phyloP scores from a whole-genome alignment of 345 rosid genomes.

The Erucastrum elatum region DNA sequence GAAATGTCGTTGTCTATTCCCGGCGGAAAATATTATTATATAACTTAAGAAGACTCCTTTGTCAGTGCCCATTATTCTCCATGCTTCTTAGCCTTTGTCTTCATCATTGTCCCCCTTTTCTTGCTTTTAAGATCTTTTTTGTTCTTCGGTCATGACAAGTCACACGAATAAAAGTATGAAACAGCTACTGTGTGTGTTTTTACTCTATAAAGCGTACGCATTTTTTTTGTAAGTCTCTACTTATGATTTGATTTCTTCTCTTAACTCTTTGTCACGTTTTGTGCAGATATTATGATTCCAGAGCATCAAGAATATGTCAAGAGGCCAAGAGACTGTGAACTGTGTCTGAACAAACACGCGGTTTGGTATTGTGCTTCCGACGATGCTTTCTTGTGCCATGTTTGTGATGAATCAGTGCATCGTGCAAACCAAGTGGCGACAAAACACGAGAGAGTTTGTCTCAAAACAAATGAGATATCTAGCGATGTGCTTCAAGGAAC shows the following conservation, averaged over 20 bases:
- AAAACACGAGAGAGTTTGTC: slow-evolving; percentile 32
- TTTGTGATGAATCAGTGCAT: slow-evolving; percentile 35
- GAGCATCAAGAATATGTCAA: slow-evolving; percentile 28
- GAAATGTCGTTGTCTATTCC: slow-evolving; percentile 17
- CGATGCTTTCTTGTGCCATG: slow-evolving; percentile 36
- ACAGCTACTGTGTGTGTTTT: background rate
- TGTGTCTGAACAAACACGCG: slow-evolving; percentile 28
- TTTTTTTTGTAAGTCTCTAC: background rate
- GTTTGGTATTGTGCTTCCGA: slow-evolving; percentile 33
- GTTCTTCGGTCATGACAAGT: slow-evolving; percentile 20
- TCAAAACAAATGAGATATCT: slow-evolving; percentile 18
- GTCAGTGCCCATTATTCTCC: slow-evolving; percentile 36
- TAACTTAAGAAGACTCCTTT: slow-evolving; percentile 32
- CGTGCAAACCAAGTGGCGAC: slow-evolving; percentile 35
- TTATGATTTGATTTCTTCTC: slow-evolving; percentile 3
- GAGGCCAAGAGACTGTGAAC: slow-evolving; percentile 25
- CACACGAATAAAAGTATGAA: slow-evolving; percentile 27
- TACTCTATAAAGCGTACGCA: background rate
- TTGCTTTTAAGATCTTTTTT: slow-evolving; percentile 25
- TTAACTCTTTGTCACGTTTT: slow-evolving; percentile 2
- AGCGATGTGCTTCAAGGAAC: slow-evolving; percentile 13
- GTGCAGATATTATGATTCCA: slow-evolving; percentile 3
- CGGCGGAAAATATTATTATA: slow-evolving; percentile 6
- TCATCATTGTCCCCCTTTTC: slow-evolving; percentile 35
- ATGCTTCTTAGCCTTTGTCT: slow-evolving; percentile 32